Conservation (phyloP, 2,329 filamentous ascomycete genomes). For the Fusarium nelsonii region DNA sequence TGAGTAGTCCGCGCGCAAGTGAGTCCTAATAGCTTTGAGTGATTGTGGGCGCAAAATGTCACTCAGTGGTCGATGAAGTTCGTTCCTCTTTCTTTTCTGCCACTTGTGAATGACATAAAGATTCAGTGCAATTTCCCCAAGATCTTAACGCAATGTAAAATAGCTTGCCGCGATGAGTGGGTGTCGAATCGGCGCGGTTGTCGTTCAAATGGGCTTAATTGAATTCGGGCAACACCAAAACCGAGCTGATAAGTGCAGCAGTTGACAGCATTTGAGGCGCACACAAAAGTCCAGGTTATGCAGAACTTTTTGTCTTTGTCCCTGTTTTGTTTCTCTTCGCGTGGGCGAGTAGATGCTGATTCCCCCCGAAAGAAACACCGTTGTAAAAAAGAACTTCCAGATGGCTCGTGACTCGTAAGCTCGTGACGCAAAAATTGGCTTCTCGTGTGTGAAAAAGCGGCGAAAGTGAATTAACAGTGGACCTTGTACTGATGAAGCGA, state of each 20-base stretch:
- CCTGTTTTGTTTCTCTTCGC: constrained; percentile 22
- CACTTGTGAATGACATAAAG: constrained; percentile 6
- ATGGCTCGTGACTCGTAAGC: constrained; percentile 43
- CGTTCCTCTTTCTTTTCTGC: constrained; percentile 7
- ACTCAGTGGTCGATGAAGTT: constrained; percentile 8
- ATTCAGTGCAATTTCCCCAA: constrained; percentile 1
- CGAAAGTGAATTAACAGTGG: constrained; percentile 37
- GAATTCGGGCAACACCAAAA: constrained; percentile 22
- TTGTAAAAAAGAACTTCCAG: constrained; percentile 24
- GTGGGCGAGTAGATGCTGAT: constrained; percentile 27
- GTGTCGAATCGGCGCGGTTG: constrained; percentile 9
- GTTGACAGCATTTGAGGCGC: constrained; percentile 21
- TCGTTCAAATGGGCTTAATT: constrained; percentile 2
- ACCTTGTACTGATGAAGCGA: constrained; percentile 38
- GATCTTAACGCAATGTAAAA: background rate
- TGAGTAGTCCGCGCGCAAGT: background rate
- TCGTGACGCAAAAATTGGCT: constrained; percentile 41
- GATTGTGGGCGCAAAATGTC: constrained; percentile 15
- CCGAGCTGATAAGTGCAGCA: constrained; percentile 26
- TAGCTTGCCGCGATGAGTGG: background rate
- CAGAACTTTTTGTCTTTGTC: constrained; percentile 15
- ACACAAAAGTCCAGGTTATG: constrained; percentile 27
- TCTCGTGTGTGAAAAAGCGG: constrained; percentile 32
- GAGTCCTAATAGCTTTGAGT: constrained; percentile 7
- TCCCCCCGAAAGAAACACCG: constrained; percentile 17